Base-by-base conservation (phyloP, 192 early-diverging fungal species). In the Podochytrium sp. region DNA sequence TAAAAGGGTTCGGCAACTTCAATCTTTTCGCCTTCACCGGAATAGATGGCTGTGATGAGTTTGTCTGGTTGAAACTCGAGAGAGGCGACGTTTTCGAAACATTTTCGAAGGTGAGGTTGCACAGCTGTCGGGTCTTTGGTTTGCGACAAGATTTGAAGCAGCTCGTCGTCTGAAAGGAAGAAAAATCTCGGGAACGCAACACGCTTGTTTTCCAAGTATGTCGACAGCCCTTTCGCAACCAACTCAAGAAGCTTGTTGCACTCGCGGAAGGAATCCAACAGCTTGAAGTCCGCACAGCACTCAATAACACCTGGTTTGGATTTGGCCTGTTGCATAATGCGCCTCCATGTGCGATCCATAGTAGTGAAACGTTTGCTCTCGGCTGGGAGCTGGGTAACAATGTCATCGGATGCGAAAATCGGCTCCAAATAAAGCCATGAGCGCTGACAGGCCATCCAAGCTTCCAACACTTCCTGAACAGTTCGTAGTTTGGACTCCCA, bases 121-220 rank as follows among this genome's bases (percentile, higher is more conserved):
- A 88, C 87, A 23, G 87, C 87, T 37, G 85, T 87, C 2, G 87
- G 87, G 66, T 88, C 87, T 66, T 88, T 88, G 0, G 87, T 87
- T 65, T 88, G 87, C 35, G 87, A 88, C 35, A 88, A 68, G 52
- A 88, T 88, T 61, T 88, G 87, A 23, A 88, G 76, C 35, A 88
- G 71, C 73, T 88, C 87, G 49, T 88, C 87, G 70, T 88, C 87
- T 32, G 83, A 85, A 30, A 88, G 65, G 79, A 88, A 88, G 66
- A 87, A 87, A 64, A 88, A 88, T 69, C 87, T 72, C 7, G 87
- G 87, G 62, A 88, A 88, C n/a, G 85, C 41, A 49, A 84, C 78
- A 33, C 87, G 69, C 71, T 88, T 88, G 75, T 80, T 86, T 81
- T 88, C 87, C 18, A 88, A 71, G 40, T 88, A 88, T 20, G 85